These are phyloP conservation scores for Penicillium antarcticum DNA, from an alignment of 495 filamentous ascomycete genomes.

Conservation along the genomic window DNA sequence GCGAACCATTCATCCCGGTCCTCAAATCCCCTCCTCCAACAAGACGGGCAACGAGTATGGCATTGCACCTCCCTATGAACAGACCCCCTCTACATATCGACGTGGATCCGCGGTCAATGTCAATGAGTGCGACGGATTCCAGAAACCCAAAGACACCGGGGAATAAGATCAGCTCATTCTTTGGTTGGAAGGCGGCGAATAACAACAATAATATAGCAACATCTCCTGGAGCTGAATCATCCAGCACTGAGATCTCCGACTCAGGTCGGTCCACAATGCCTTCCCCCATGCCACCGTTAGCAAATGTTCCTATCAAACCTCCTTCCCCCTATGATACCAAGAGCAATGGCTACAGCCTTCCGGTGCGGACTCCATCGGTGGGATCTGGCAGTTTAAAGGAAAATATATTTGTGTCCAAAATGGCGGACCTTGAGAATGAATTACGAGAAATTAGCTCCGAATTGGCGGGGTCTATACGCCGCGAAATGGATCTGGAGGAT, in stretches of 20 bases:
- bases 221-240: constrained; percentile 57
- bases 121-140: constrained; percentile 26
- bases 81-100: constrained; percentile 43
- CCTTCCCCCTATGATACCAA: constrained; percentile 43
- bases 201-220: constrained; percentile 25
- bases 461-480: constrained; percentile 83
- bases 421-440: constrained; percentile 84
- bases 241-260: constrained; percentile 64
- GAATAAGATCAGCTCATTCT: constrained; percentile 64
- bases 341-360: constrained; percentile 35
- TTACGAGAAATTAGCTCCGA: constrained; percentile 89
- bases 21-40: constrained; percentile 36
- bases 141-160: constrained; percentile 58
- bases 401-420: constrained; percentile 49
- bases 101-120: constrained; percentile 28
- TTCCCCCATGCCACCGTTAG: constrained; percentile 54
- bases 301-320: constrained; percentile 37
- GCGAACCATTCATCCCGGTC: constrained; percentile 46
- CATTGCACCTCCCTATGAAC: constrained; percentile 34
- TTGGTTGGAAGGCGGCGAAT: constrained; percentile 57
- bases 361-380: constrained; percentile 32
- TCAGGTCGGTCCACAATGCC: constrained; percentile 54
- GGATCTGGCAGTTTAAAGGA: constrained; percentile 40
- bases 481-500: constrained; percentile 97
- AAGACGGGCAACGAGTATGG: constrained; percentile 43